A percentile compares a stretch with the other conserved stretches of the same genome.
Conservation (phyloP, 257 asterid species). For the Dorcoceras hygrometricum region DNA sequence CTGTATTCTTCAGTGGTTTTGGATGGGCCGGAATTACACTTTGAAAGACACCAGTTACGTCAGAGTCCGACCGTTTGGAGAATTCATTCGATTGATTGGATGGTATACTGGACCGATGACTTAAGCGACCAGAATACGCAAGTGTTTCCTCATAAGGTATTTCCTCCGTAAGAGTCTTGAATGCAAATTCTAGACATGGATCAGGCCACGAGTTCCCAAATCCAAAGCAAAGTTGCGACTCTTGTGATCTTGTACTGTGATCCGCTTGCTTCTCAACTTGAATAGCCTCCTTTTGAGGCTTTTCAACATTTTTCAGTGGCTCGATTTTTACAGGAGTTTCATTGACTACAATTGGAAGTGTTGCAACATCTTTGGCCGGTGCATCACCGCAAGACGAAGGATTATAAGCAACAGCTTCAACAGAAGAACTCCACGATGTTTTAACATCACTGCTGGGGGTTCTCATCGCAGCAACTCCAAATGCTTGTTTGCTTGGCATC, state of each 20-base stretch:
- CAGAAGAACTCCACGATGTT: background rate
- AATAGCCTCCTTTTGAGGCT: slow-evolving; percentile 14
- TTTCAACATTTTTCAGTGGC: slow-evolving; percentile 13
- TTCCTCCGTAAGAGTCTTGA: slow-evolving; percentile 42
- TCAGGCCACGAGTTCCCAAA: slow-evolving; percentile 45
- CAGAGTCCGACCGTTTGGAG: slow-evolving; percentile 12
- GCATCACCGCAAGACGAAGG: background rate
- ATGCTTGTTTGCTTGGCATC: background rate
- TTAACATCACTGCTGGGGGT: background rate
- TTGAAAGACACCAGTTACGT: slow-evolving; percentile 27
- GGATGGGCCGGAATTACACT: slow-evolving; percentile 26
- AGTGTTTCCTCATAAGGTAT: slow-evolving; percentile 29
- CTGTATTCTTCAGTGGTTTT: slow-evolving; percentile 24
- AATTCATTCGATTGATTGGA: slow-evolving; percentile 9
- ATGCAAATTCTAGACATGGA: slow-evolving; percentile 38
- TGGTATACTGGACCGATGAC: slow-evolving; percentile 8
- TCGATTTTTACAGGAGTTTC: slow-evolving; percentile 11
- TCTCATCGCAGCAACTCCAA: background rate
- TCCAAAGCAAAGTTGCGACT: slow-evolving; percentile 26
- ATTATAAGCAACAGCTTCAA: background rate
- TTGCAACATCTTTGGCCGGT: background rate
- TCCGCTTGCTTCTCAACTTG: slow-evolving; percentile 21
- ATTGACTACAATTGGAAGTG: background rate
- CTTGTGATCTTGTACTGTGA: slow-evolving; percentile 18
- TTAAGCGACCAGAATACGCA: slow-evolving; percentile 24